Evolutionary conservation across 305 asterid genomes (phyloP).

Genomic region (Salvia sclarea): DNA sequence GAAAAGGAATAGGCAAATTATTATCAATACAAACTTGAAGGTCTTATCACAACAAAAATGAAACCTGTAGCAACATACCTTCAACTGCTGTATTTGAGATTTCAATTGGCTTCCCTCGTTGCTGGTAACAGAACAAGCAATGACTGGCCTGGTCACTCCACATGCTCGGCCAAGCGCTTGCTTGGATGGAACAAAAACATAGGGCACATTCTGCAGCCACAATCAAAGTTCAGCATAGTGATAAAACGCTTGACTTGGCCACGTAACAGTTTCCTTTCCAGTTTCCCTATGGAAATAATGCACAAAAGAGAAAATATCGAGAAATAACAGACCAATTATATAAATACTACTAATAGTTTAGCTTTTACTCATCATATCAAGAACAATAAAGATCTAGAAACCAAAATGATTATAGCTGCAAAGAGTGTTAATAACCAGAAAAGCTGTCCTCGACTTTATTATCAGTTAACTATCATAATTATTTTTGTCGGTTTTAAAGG

Average conservation of each 20-base stretch:
- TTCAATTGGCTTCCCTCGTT: conserved; percentile 80
- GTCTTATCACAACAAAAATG: not conserved
- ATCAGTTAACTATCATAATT: too few relatives aligned
- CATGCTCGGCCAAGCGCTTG: conserved; percentile 86
- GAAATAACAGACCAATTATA: not conserved
- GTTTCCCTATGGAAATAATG: not conserved
- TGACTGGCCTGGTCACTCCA: conserved; percentile 78
- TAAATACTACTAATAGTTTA: not conserved
- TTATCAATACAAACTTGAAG: not conserved
- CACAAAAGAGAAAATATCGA: not conserved
- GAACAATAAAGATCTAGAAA: not conserved
- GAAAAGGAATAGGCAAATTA: too few relatives aligned
- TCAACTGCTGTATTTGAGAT: conserved; percentile 72
- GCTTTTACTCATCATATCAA: not conserved
- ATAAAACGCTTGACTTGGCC: not conserved
- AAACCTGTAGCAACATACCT: conserved; percentile 39
- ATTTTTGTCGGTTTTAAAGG: too few relatives aligned
- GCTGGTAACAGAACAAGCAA: conserved; percentile 74
- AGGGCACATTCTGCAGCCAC: conserved; percentile 66
- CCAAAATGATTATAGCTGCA: not conserved
- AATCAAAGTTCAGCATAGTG: not conserved
- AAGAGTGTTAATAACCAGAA: not conserved
- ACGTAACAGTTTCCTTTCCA: not conserved
- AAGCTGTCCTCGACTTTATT: too few relatives aligned
- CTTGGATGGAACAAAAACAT: conserved; percentile 78